Percentiles rank a stretch among this genome's conserved stretches.
Conservation (phyloP, 495 filamentous ascomycete species). For the Penicillium daleae region DNA sequence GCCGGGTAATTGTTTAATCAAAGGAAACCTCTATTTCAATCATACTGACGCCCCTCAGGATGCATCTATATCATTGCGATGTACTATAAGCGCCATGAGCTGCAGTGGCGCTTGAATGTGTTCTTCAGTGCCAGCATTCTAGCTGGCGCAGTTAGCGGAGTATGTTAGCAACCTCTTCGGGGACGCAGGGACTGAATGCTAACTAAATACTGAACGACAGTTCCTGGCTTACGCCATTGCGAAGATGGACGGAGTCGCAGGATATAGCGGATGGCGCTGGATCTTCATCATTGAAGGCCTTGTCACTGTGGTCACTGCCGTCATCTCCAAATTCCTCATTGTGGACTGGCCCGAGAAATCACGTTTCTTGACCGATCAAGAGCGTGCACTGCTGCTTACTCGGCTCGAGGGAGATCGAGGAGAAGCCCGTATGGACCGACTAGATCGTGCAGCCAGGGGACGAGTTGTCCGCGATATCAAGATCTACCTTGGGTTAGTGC, state of each 20-base stretch:
- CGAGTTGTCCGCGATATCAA: slow-evolving; percentile 59
- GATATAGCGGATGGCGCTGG: slow-evolving; percentile 59
- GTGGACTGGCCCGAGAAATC: slow-evolving; percentile 60
- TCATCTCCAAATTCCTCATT: slow-evolving; percentile 54
- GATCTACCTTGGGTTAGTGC: slow-evolving; percentile 53
- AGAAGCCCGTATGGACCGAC: slow-evolving; percentile 51
- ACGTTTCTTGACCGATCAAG: slow-evolving; percentile 51
- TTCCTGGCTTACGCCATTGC: slow-evolving; percentile 64
- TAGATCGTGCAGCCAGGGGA: slow-evolving; percentile 49
- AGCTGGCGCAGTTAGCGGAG: slow-evolving; percentile 64
- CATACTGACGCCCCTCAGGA: slow-evolving; percentile 27
- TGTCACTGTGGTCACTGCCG: slow-evolving; percentile 50
- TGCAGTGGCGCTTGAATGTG: slow-evolving; percentile 59
- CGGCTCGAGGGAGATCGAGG: slow-evolving; percentile 48
- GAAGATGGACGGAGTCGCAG: slow-evolving; percentile 56
- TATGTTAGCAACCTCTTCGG: slow-evolving; percentile 17
- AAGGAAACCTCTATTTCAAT: not conserved
- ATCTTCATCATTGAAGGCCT: slow-evolving; percentile 72
- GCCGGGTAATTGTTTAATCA: slow-evolving; percentile 43
- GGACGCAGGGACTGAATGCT: not conserved
- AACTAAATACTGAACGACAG: slow-evolving; percentile 16
- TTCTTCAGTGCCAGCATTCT: slow-evolving; percentile 62
- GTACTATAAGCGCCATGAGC: slow-evolving; percentile 67
- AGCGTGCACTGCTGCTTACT: slow-evolving; percentile 47
- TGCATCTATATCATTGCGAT: slow-evolving; percentile 58